Conservation (phyloP, 371 early-diverging fungal species). For the Mucor circinelloides region DNA sequence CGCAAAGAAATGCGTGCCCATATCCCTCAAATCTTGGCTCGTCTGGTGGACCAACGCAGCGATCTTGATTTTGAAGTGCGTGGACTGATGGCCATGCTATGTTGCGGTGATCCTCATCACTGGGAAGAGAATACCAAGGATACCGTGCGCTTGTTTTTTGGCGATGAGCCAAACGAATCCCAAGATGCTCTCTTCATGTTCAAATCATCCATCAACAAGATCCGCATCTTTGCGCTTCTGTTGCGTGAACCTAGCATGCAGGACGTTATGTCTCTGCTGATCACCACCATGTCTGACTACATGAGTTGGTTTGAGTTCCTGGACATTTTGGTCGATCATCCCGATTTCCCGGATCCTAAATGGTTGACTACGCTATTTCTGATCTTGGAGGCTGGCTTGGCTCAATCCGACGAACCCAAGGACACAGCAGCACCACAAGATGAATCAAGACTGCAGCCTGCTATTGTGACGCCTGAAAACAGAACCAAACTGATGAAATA, state of each 20-base stretch:
- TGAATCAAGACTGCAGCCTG: slow-evolving; percentile 6
- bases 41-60: slow-evolving; percentile 58
- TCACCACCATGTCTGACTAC: slow-evolving; percentile 30
- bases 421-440: not conserved
- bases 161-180: not conserved
- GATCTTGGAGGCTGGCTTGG: slow-evolving; percentile 59
- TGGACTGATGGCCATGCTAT: slow-evolving; percentile 42
- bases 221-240: slow-evolving; percentile 66
- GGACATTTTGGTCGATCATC: slow-evolving; percentile 9
- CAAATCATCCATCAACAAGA: slow-evolving; percentile 15
- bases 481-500: slow-evolving; percentile 20
- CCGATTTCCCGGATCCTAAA: slow-evolving; percentile 29
- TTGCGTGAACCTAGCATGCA: slow-evolving; percentile 57
- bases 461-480: slow-evolving; percentile 7
- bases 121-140: slow-evolving; percentile 4
- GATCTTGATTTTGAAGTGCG: slow-evolving; percentile 66
- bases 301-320: slow-evolving; percentile 27
- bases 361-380: slow-evolving; percentile 66
- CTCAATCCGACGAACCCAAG: slow-evolving; percentile 59
- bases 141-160: slow-evolving; percentile 11
- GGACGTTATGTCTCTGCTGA: slow-evolving; percentile 11
- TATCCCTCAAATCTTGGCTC: slow-evolving; percentile 50
- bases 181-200: slow-evolving; percentile 6
- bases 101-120: slow-evolving; percentile 9
- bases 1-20: slow-evolving; percentile 40